Base-by-base conservation (phyloP, 75 land plant genomes). In the Sequoia sempervirens region DNA sequence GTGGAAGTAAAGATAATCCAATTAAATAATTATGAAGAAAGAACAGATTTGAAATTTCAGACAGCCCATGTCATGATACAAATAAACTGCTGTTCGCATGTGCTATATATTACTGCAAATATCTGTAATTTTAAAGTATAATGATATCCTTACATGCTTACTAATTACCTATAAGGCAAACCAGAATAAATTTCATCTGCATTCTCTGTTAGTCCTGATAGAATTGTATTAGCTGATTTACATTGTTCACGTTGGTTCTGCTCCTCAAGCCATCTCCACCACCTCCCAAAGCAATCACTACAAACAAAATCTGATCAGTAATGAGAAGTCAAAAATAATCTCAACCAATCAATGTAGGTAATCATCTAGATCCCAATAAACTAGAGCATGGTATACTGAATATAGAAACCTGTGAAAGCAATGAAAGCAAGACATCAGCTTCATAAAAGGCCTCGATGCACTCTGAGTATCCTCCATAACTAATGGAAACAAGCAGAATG, bases 401-500 rank as follows among this genome's bases (percentile, higher is more conserved):
- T 10, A 10, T 81, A 17, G 36, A 15, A 70, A 93, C 97, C 97
- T 89, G 83, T 95, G 97, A 84, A 95, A 95, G 84, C 97, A 95
- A 87, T 95, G 97, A 82, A 87, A 95, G 80, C 97, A 95, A 74
- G 97, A 95, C 93, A 95, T 92, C 74, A 95, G 87, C 92, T 95
- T 95, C 97, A 93, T 95, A 83, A 90, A 95, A 52, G 94, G 92
- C 83, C 79, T 40, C 15, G 50, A 47, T 13, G 68, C 69, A 75
- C 72, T 72, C 10, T 82, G 10, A 23, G 79, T 75, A 69, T 86
- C 87, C 81, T 89, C 90, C 66, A 82, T 70, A 66, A 87, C 82
- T 83, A 95, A 90, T 28, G 95, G 92, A 72, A 82, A 84, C 82
- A 95, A 84, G 90, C 97, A 95, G 46, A 95, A 85, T 38, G 96